Conservation (phyloP, 2,329 filamentous ascomycete species). For the Periglandula ipomoeae region DNA sequence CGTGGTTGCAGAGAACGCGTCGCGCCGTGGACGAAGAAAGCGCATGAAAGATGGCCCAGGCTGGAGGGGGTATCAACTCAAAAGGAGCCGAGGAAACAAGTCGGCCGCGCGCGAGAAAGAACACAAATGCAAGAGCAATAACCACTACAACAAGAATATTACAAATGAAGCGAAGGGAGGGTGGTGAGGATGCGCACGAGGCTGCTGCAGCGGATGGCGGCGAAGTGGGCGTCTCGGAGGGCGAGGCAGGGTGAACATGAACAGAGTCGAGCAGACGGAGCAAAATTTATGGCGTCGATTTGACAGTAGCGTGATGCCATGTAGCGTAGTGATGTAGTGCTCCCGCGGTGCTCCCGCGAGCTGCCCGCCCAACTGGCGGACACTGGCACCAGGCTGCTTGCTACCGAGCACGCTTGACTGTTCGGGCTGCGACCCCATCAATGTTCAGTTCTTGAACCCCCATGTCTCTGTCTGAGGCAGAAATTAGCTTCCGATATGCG, state of each 20-base stretch:
- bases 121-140: not conserved
- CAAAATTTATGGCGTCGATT: not conserved
- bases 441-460: not conserved
- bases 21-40: not conserved
- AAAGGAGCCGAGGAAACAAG: not conserved
- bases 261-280: not conserved
- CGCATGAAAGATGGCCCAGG: not conserved
- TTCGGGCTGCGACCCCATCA: no score
- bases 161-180: not conserved
- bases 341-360: not conserved
- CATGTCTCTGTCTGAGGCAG: not conserved
- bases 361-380: not conserved
- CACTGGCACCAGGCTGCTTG: no score
- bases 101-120: not conserved
- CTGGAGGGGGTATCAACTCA: not conserved
- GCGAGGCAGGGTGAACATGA: not conserved
- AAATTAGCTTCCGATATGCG: conserved; percentile 1
- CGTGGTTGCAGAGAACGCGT: not conserved
- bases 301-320: not conserved
- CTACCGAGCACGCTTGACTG: no score
- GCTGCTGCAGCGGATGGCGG: not conserved
- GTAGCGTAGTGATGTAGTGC: not conserved
- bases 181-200: not conserved
- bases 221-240: not conserved
- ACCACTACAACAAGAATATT: not conserved